phyloP scores from a whole-genome alignment of 345 rosid genomes.

The Euphorbia lathyris region DNA sequence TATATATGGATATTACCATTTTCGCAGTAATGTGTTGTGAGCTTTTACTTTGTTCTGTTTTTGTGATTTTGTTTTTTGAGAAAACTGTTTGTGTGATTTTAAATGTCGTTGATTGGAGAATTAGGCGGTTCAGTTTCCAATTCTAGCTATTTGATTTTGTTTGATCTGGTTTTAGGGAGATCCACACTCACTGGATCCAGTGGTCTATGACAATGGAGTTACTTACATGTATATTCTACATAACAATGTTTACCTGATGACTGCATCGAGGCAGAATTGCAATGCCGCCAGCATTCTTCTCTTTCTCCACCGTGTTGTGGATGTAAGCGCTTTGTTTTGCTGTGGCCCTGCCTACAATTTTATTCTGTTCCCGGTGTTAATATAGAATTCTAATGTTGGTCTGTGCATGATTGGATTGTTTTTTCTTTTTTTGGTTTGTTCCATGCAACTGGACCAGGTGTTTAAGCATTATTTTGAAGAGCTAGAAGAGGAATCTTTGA shows the following conservation, averaged over 20 bases:
- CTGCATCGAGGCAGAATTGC: conserved; percentile 86
- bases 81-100: background rate
- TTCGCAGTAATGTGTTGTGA: no score
- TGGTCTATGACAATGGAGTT: conserved; percentile 88
- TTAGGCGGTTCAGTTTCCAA: background rate
- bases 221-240: conserved; percentile 93
- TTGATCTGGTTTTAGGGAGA: conserved; percentile 59
- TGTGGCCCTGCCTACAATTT: no score
- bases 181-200: conserved; percentile 94
- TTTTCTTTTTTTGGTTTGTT: background rate
- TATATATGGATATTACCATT: no score
- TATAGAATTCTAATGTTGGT: no score
- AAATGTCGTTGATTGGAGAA: background rate
- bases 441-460: conserved; percentile 37
- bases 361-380: no score
- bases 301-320: conserved; percentile 86
- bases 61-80: background rate
- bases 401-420: no score
- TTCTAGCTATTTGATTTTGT: background rate
- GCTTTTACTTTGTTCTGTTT: no score
- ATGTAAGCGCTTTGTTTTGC: conserved; percentile 53
- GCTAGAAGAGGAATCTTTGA: conserved; percentile 91
- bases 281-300: conserved; percentile 89
- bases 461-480: conserved; percentile 97
- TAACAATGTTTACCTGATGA: conserved; percentile 85